A percentile compares a stretch with the other conserved stretches of the same genome.
phyloP scores from a whole-genome alignment of 345 rosid genomes.

The Lepidium africanum region DNA sequence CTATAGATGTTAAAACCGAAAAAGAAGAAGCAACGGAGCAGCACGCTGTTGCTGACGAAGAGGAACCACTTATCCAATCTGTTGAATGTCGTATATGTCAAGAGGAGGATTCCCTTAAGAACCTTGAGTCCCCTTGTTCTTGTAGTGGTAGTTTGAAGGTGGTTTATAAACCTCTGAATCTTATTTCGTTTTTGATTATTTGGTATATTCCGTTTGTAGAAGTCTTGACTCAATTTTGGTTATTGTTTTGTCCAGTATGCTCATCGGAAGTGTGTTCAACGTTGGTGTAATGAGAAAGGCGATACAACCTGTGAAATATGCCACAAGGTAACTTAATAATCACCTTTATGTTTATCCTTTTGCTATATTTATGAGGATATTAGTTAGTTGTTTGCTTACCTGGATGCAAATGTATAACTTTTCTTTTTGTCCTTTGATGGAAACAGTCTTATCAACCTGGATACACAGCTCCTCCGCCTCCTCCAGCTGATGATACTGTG shows the following conservation, averaged over 20 bases:
- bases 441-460: constrained; percentile 76
- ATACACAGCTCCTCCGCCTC: constrained; percentile 68
- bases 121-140: constrained; percentile 88
- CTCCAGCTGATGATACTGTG: constrained; percentile 52
- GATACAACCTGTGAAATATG: constrained; percentile 91
- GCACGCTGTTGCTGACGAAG: constrained; percentile 33
- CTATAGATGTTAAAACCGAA: constrained; percentile 23
- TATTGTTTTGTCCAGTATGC: constrained; percentile 50
- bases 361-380: not conserved
- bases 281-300: constrained; percentile 97
- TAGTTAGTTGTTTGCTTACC: not conserved
- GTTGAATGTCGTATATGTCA: constrained; percentile 97
- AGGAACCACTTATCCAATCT: constrained; percentile 64
- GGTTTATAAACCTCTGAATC: not conserved
- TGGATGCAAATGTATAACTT: not conserved
- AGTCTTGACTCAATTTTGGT: not conserved
- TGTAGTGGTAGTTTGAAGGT: constrained; percentile 93
- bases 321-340: constrained; percentile 56
- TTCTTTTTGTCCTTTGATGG: not conserved
- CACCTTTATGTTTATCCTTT: not conserved
- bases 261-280: constrained; percentile 97
- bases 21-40: constrained; percentile 18
- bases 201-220: not conserved
- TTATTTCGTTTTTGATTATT: not conserved
- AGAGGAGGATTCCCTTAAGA: constrained; percentile 76